A percentile compares a stretch with the other conserved stretches of the same genome.
Conservation (phyloP, 2,329 filamentous ascomycete genomes). For the Alternaria brassicicola region DNA sequence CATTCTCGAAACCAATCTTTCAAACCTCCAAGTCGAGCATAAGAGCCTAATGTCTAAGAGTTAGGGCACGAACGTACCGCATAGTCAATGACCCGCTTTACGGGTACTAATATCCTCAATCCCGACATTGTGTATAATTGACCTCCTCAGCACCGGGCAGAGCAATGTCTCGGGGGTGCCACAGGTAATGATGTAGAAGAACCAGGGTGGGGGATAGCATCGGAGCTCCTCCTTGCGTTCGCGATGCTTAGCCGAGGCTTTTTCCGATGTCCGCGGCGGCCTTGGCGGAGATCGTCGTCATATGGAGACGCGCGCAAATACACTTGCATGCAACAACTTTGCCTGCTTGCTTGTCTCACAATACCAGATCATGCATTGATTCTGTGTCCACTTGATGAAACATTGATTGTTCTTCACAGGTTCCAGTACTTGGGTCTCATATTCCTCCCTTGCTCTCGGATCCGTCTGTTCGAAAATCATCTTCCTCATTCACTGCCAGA, state of each 20-base stretch:
- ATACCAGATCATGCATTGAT: neutral
- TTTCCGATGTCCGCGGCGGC: conserved; percentile 8
- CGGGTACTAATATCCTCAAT: conserved; percentile 61
- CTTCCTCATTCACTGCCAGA: neutral
- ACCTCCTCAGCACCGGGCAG: conserved; percentile 1
- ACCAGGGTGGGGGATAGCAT: conserved; percentile 19
- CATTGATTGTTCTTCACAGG: neutral
- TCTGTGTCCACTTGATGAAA: neutral
- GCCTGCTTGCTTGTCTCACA: neutral
- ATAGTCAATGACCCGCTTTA: conserved; percentile 66
- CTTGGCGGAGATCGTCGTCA: conserved; percentile 7
- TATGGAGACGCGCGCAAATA: neutral
- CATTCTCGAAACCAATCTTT: neutral
- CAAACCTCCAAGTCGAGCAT: neutral
- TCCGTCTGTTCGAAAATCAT: neutral
- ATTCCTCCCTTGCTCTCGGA: neutral
- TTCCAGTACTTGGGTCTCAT: neutral
- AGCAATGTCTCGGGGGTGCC: conserved; percentile 1
- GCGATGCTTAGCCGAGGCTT: conserved; percentile 19
- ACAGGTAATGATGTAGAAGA: conserved; percentile 10
- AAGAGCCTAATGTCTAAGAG: neutral
- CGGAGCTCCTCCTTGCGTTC: conserved; percentile 8
- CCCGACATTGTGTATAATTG: conserved; percentile 48
- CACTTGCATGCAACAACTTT: neutral
- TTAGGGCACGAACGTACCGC: conserved; percentile 50